These are phyloP conservation scores for Alternaria hordeiaustralica DNA, from an alignment of 2,329 filamentous ascomycete genomes.

Conservation along the genomic window DNA sequence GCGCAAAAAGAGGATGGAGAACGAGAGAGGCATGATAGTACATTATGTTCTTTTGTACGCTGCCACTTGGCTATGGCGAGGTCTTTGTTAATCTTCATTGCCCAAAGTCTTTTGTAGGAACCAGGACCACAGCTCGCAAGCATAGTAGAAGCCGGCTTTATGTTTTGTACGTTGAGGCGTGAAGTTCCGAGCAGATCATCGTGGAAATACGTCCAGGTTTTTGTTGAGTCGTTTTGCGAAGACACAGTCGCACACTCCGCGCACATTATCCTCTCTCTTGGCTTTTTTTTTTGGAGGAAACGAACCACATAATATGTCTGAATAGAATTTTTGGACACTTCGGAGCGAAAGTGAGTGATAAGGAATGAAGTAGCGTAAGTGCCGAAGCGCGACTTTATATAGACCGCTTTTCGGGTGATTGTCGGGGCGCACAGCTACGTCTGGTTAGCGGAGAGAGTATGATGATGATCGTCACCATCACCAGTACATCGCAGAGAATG, in stretches of 20 bases:
- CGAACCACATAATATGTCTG: too few relatives aligned
- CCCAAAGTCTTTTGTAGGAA: neutral
- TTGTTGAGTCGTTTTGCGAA: neutral
- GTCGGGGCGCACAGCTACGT: neutral
- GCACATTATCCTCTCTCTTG: too few relatives aligned
- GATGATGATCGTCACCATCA: neutral
- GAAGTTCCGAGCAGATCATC: neutral
- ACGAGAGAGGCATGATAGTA: neutral
- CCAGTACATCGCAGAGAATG: neutral
- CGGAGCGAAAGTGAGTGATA: neutral
- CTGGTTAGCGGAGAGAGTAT: neutral
- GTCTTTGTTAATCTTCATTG: rapidly evolving
- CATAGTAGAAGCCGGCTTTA: too few relatives aligned
- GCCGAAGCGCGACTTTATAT: neutral
- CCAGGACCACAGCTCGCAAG: rapidly evolving
- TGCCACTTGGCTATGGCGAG: rapidly evolving
- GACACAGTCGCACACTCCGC: neutral
- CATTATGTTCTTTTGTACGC: neutral
- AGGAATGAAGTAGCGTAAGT: neutral
- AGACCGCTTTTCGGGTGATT: neutral
- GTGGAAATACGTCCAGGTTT: rapidly evolving
- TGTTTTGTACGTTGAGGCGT: neutral
- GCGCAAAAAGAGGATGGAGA: neutral
- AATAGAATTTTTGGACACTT: neutral
- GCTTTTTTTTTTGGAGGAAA: too few relatives aligned